Percentiles rank a stretch among this genome's conserved stretches.
Conservation (phyloP, 1,284 basidiomycete genomes). For the Marasmius oreades region DNA sequence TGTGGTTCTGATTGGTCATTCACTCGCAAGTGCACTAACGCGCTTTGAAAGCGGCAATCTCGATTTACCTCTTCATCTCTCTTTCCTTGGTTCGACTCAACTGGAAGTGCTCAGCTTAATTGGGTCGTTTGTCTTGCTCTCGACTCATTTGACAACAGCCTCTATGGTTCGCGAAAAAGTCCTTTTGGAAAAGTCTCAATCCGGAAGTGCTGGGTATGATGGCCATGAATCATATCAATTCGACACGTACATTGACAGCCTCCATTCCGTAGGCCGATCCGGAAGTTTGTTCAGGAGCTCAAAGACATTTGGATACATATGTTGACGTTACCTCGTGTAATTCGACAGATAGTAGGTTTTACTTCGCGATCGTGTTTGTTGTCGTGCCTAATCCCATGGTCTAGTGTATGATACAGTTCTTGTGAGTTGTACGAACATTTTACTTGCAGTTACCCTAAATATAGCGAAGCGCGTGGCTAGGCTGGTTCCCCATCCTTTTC, state of each 20-base stretch:
- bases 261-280: background rate
- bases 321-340: slow-evolving; percentile 66
- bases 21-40: background rate
- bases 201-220: slow-evolving; percentile 14
- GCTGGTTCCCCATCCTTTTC: slow-evolving; percentile 89
- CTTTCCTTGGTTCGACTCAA: slow-evolving; percentile 74
- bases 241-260: background rate
- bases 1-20: slow-evolving; percentile 28
- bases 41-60: slow-evolving; percentile 60
- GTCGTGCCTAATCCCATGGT: no score
- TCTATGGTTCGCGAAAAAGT: slow-evolving; percentile 76
- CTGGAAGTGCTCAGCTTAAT: slow-evolving; percentile 71
- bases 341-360: slow-evolving; percentile 71
- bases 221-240: background rate
- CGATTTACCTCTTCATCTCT: slow-evolving; percentile 61
- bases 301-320: slow-evolving; percentile 69
- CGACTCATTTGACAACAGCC: slow-evolving; percentile 56
- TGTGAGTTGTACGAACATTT: slow-evolving; percentile 48
- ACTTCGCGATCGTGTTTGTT: slow-evolving; percentile 6
- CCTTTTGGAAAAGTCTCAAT: slow-evolving; percentile 32
- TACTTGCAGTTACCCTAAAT: background rate
- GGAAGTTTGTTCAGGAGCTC: slow-evolving; percentile 44
- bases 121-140: slow-evolving; percentile 49
- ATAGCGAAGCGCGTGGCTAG: slow-evolving; percentile 65
- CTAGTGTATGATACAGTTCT: slow-evolving; percentile 82